A percentile compares a stretch with the other conserved stretches of the same genome.
Conservation (phyloP, 2,329 filamentous ascomycete genomes). For the Tricladium varicosporioides region DNA sequence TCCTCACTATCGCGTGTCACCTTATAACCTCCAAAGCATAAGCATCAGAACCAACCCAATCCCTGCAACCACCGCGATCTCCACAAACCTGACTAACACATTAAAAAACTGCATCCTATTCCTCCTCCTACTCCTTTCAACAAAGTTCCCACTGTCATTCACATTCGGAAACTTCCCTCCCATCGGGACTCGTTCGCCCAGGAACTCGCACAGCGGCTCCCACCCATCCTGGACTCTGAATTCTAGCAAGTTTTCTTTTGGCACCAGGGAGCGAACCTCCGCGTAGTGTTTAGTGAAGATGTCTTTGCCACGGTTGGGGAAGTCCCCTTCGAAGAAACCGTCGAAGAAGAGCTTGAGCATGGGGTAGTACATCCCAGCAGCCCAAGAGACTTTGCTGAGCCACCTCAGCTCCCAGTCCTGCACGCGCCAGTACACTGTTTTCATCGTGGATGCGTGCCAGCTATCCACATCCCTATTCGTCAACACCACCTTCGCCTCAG, state of each 20-base stretch:
- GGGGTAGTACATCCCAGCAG: constrained; percentile 64
- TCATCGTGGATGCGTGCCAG: constrained; percentile 58
- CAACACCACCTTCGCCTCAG: constrained; percentile 69
- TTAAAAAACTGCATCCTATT: not conserved
- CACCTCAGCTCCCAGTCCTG: constrained; percentile 59
- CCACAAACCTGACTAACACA: not conserved
- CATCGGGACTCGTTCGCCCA: not conserved
- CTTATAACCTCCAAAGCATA: too few relatives aligned
- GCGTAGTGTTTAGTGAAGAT: constrained; percentile 55
- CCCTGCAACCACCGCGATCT: too few relatives aligned
- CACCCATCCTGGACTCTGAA: not conserved
- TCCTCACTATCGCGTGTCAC: too few relatives aligned
- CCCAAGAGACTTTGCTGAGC: constrained; percentile 59
- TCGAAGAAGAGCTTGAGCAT: constrained; percentile 70
- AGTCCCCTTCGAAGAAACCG: constrained; percentile 66
- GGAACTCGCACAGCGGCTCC: constrained; percentile 7
- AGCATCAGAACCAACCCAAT: too few relatives aligned
- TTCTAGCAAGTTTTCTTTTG: not conserved
- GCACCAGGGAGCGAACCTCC: not conserved
- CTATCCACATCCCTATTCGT: constrained; percentile 63
- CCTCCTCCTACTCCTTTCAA: not conserved
- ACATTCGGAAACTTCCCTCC: not conserved
- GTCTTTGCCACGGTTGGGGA: constrained; percentile 62
- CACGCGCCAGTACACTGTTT: constrained; percentile 66
- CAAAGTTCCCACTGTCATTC: not conserved